Evolutionary conservation across 805 yeast genomes (phyloP).

Genomic region (Metschnikowia borealis): DNA sequence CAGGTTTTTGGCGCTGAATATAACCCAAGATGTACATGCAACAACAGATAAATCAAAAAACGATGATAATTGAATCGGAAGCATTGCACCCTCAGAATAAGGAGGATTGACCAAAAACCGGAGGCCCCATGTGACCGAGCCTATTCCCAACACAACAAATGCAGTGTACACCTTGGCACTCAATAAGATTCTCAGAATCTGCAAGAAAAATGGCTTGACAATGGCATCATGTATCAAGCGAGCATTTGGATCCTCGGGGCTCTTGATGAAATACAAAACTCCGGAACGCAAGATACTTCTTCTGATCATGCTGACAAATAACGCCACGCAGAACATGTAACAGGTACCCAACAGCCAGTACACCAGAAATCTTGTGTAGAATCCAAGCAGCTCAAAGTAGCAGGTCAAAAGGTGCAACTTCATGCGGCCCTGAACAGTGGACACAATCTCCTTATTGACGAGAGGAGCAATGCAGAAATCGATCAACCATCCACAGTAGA

Average conservation of each 20-base stretch:
- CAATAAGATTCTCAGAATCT: slow-evolving; percentile 65
- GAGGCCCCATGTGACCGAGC: slow-evolving; percentile 53
- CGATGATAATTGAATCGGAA: slow-evolving; percentile 23
- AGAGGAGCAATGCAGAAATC: slow-evolving; percentile 67
- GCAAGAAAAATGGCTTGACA: slow-evolving; percentile 68
- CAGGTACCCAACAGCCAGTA: slow-evolving; percentile 74
- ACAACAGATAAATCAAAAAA: slow-evolving; percentile 6
- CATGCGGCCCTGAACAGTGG: slow-evolving; percentile 1
- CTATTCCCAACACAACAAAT: slow-evolving; percentile 73
- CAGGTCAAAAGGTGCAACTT: slow-evolving; percentile 20
- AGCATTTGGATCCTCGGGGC: slow-evolving; percentile 91
- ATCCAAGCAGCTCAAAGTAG: slow-evolving; percentile 4
- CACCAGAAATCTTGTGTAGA: slow-evolving; percentile 12
- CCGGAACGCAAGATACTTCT: slow-evolving; percentile 75
- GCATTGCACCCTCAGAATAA: slow-evolving; percentile 13
- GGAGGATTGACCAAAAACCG: slow-evolving; percentile 24
- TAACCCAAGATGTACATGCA: slow-evolving; percentile 2
- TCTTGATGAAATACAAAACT: slow-evolving; percentile 83
- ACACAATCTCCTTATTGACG: slow-evolving; percentile 17
- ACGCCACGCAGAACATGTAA: slow-evolving; percentile 85
- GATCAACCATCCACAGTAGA: slow-evolving; percentile 75
- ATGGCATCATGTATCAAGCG: slow-evolving; percentile 84
- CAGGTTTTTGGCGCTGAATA: slow-evolving; percentile 5
- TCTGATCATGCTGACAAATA: slow-evolving; percentile 82
- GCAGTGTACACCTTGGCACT: slow-evolving; percentile 73